Base-by-base conservation (phyloP, 2,329 filamentous ascomycete genomes). In the Mariannaea sp. region DNA sequence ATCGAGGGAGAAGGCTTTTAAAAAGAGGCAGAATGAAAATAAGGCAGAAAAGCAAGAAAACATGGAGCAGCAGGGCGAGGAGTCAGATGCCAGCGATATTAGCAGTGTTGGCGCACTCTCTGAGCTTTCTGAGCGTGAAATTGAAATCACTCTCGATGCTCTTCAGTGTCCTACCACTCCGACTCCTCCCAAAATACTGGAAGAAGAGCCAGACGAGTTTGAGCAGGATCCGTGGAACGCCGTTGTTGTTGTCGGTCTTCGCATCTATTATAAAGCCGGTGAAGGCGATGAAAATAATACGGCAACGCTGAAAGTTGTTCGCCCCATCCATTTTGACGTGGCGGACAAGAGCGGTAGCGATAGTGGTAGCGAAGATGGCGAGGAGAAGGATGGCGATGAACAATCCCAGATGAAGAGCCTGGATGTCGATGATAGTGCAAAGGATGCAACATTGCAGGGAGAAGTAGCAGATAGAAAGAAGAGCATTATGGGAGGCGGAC, bases 151-250 rank as follows among this genome's bases (percentile, higher is more conserved):
- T 4, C 57, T 72, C 20, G 61, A 67, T 27, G 29, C 53, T 8
- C 56, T 59, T 36, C 39, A 44, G 0, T 43, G 39, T 27, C 58
- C 3, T 49, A 53, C 12, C 43, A 49, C 10, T 36, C 43, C 16
- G 49, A 54, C 8, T 38, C 29, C 10, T 29, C 29, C 35, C 51
- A 29, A 53, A 2, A 13, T 24, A 1, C 62, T 63, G 12, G 65
- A 70, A 1, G 76, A 78, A n/a, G 76, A 79, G 6, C 75, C 75
- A 8, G 80, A 82, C 58, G 81, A 84, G 50, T 80, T 79, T 42
- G 77, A 82, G 57, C 73, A 75, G 19, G 77, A 83, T 33, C 80
- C 82, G 0, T 87, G 84, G 84, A 86, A 87, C 63, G 84, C 84
- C 4, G 77, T 86, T n/a, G 80, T 75, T 3, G 79, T 85, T 8